These are phyloP conservation scores for Achaetomiella virescens DNA, from an alignment of 495 filamentous ascomycete genomes.

Conservation along the genomic window DNA sequence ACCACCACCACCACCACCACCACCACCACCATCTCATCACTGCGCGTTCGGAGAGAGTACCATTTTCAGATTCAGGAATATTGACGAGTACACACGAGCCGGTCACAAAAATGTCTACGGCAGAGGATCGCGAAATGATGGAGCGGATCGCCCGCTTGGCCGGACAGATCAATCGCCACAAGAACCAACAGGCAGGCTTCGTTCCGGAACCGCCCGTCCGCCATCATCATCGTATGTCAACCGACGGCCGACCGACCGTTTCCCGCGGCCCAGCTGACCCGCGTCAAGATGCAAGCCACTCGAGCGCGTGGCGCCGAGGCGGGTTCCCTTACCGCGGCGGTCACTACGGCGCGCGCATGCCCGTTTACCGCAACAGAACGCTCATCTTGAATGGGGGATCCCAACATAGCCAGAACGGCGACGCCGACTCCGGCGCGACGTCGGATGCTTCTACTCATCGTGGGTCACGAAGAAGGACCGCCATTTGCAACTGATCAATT, in stretches of 20 bases:
- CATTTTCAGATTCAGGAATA: background rate
- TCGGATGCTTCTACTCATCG: conserved; percentile 38
- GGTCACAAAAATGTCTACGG: conserved; percentile 53
- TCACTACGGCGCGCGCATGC: conserved; percentile 38
- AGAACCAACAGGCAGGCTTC: conserved; percentile 50
- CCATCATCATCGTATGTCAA: conserved; percentile 22
- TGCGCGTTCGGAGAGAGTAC: too few species aligned
- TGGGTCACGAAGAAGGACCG: conserved; percentile 80
- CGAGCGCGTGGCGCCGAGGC: conserved; percentile 30
- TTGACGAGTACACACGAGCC: conserved; percentile 1
- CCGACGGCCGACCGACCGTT: background rate
- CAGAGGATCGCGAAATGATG: conserved; percentile 64
- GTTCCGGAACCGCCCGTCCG: conserved; percentile 9
- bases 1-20: too few species aligned
- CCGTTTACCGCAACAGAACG: conserved; percentile 60
- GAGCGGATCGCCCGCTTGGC: conserved; percentile 69
- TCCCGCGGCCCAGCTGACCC: conserved; percentile 16
- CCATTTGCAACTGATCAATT: conserved; percentile 85
- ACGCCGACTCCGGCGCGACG: conserved; percentile 25
- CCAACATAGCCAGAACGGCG: conserved; percentile 16
- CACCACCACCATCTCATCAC: too few species aligned
- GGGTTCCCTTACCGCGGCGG: conserved; percentile 37
- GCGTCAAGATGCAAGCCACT: conserved; percentile 20
- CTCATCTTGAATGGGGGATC: conserved; percentile 59
- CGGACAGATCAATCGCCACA: conserved; percentile 80